A percentile compares a stretch with the other conserved stretches of the same genome.
phyloP scores from a whole-genome alignment of 129 eudicot species.

The Smallanthus sonchifolius region DNA sequence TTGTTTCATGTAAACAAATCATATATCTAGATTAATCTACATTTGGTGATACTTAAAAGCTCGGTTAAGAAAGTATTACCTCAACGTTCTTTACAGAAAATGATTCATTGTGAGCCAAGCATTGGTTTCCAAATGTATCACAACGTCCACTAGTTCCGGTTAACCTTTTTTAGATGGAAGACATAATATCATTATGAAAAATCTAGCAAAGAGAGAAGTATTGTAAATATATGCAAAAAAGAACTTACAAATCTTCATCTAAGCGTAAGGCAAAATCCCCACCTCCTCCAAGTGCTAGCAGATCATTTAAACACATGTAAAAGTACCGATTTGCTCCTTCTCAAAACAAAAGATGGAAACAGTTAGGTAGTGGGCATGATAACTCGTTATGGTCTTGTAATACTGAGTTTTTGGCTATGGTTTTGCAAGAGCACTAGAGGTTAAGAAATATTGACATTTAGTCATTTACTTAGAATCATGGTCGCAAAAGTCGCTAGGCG shows the following conservation, averaged over 20 bases:
- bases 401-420: not conserved
- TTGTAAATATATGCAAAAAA: not conserved
- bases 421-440: not conserved
- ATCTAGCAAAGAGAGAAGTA: not conserved
- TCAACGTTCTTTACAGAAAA: slow-evolving; percentile 80
- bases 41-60: not conserved
- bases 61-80: slow-evolving; percentile 39
- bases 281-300: slow-evolving; percentile 94
- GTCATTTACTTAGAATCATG: too few species aligned
- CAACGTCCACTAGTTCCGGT: slow-evolving; percentile 84
- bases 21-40: not conserved
- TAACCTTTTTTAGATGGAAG: slow-evolving; percentile 45
- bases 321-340: slow-evolving; percentile 88
- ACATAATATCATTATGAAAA: not conserved
- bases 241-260: slow-evolving; percentile 82
- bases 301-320: slow-evolving; percentile 74
- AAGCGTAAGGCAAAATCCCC: slow-evolving; percentile 80
- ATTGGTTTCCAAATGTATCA: slow-evolving; percentile 85
- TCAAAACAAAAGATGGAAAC: slow-evolving; percentile 10
- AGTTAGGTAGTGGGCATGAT: slow-evolving; percentile 15
- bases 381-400: not conserved
- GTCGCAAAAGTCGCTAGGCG: too few species aligned
- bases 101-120: slow-evolving; percentile 73
- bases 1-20: not conserved
- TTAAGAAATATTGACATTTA: too few species aligned